phyloP scores from a whole-genome alignment of 2,329 filamentous ascomycete genomes.

The Penicillium vulpinum region DNA sequence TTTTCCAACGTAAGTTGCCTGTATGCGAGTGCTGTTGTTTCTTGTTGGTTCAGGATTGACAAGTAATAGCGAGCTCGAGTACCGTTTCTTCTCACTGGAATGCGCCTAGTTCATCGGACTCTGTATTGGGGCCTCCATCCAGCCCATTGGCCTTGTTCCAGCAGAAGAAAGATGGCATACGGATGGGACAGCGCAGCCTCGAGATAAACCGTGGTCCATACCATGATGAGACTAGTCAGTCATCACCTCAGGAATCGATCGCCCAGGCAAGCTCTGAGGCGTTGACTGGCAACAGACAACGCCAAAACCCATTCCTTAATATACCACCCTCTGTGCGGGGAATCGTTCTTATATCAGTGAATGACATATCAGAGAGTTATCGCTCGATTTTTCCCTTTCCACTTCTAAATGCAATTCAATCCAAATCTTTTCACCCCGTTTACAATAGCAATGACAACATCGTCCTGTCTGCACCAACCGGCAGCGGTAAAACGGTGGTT shows the following conservation, averaged over 20 bases:
- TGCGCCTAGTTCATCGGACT: slow-evolving; percentile 32
- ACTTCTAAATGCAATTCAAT: slow-evolving; percentile 79
- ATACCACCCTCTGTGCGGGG: slow-evolving; percentile 52
- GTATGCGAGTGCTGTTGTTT: background rate
- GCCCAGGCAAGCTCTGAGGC: background rate
- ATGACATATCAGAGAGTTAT: slow-evolving; percentile 68
- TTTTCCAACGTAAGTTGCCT: slow-evolving; percentile 32
- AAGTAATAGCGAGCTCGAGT: slow-evolving; percentile 18
- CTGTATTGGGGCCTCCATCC: slow-evolving; percentile 23
- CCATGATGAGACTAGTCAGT: background rate
- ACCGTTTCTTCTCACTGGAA: slow-evolving; percentile 23
- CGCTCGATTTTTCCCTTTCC: slow-evolving; percentile 70
- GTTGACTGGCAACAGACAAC: background rate
- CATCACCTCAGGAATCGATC: background rate
- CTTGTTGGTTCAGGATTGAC: background rate
- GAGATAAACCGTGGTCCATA: background rate
- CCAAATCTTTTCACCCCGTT: slow-evolving; percentile 69
- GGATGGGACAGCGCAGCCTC: slow-evolving; percentile 2
- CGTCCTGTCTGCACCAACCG: slow-evolving; percentile 77
- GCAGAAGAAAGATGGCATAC: background rate
- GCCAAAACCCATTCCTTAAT: slow-evolving; percentile 24
- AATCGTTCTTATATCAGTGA: slow-evolving; percentile 59
- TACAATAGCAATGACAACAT: slow-evolving; percentile 73
- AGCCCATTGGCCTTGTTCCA: slow-evolving; percentile 36
- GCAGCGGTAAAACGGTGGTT: slow-evolving; percentile 80